Conservation (phyloP, 495 filamentous ascomycete genomes). For the Daldinia decipiens region DNA sequence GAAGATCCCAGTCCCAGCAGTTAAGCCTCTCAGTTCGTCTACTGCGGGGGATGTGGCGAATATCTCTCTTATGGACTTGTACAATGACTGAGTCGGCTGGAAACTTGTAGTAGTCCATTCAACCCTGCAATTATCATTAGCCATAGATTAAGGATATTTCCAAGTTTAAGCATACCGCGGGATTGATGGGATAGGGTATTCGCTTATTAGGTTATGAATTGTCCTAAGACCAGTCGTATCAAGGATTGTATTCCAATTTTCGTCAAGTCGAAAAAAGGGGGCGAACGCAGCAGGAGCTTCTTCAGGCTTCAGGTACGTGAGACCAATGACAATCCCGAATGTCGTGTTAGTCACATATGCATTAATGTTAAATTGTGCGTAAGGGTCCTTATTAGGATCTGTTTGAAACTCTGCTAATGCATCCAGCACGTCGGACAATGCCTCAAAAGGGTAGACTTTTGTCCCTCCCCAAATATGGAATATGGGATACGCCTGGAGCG, state of each 20-base stretch:
- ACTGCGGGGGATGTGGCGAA: background rate
- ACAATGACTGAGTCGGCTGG: background rate
- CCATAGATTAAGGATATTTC: background rate
- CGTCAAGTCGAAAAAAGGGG: background rate
- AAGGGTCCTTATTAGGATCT: too few species aligned
- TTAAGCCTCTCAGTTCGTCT: background rate
- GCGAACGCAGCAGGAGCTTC: background rate
- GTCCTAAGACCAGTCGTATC: background rate
- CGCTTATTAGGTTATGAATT: background rate
- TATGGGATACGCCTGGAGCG: too few species aligned
- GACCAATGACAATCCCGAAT: background rate
- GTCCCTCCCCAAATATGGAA: too few species aligned
- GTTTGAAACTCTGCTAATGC: too few species aligned
- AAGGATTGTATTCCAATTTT: background rate
- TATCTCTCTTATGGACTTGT: background rate
- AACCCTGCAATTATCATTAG: background rate
- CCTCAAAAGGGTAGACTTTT: too few species aligned
- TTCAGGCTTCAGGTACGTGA: background rate
- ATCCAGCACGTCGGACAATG: too few species aligned
- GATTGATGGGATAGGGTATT: background rate
- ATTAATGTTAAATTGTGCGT: background rate
- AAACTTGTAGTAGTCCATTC: conserved; percentile 1
- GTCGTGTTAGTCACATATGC: background rate
- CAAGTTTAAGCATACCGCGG: background rate
- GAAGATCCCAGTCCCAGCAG: background rate